These are phyloP conservation scores for Alternaria metachromatica DNA, from an alignment of 2,329 filamentous ascomycete species.

Conservation along the genomic window DNA sequence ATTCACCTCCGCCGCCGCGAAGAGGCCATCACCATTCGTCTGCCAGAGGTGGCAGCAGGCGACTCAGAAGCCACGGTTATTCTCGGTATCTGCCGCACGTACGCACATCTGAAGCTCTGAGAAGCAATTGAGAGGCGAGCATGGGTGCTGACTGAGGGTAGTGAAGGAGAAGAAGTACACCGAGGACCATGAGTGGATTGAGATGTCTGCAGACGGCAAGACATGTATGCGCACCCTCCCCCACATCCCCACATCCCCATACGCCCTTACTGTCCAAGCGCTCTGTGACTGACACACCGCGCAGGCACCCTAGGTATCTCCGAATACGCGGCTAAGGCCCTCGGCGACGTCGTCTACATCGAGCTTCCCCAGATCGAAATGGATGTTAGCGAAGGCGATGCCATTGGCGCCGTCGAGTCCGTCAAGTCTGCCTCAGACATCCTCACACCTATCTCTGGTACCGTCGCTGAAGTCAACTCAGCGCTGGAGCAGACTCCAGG, in stretches of 20 bases:
- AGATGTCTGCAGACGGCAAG: constrained; percentile 81
- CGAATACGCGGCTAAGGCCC: constrained; percentile 85
- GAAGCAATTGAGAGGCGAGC: constrained; percentile 1
- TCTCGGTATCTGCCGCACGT: constrained; percentile 48
- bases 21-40: constrained; percentile 29
- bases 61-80: constrained; percentile 42
- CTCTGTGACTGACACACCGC: not conserved
- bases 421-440: constrained; percentile 99
- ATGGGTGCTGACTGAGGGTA: constrained; percentile 44
- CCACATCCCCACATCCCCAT: constrained; percentile 10
- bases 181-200: constrained; percentile 98
- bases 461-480: constrained; percentile 75
- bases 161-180: constrained; percentile 83
- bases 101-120: constrained; percentile 14
- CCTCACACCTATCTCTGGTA: constrained; percentile 83
- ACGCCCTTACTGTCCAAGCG: not conserved
- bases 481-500: constrained; percentile 83
- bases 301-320: constrained; percentile 80
- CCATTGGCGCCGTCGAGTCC: constrained; percentile 93
- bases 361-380: constrained; percentile 81
- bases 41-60: constrained; percentile 36
- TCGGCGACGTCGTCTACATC: constrained; percentile 97
- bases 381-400: constrained; percentile 76
- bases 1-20: constrained; percentile 38
- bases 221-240: constrained; percentile 61